A percentile compares a stretch with the other conserved stretches of the same genome.
Conservation (phyloP, 768 basidiomycete species). For the Leccinum olivaceopallidum region DNA sequence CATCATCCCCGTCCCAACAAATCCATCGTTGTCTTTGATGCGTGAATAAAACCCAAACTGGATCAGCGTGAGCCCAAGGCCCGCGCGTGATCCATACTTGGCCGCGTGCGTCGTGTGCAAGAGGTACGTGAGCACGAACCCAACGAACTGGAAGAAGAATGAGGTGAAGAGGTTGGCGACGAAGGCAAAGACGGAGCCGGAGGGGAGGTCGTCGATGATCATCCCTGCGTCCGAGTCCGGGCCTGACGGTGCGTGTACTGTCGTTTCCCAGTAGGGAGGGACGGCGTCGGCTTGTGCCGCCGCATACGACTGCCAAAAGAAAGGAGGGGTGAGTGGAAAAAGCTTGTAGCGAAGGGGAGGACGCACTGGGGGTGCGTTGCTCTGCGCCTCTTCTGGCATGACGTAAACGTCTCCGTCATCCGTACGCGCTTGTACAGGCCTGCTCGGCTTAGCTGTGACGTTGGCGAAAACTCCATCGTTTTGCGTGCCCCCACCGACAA, state of each 20-base stretch:
- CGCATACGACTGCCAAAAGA: constrained; percentile 65
- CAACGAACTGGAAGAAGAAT: constrained; percentile 96
- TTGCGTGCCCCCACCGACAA: constrained; percentile 67
- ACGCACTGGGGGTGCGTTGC: constrained; percentile 84
- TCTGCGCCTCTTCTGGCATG: constrained; percentile 80
- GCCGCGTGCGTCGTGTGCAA: constrained; percentile 91
- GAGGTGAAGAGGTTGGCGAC: constrained; percentile 79
- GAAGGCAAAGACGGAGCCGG: constrained; percentile 77
- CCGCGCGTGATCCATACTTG: constrained; percentile 91
- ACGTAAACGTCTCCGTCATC: constrained; percentile 59
- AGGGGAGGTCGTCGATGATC: constrained; percentile 90
- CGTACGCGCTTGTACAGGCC: constrained; percentile 42
- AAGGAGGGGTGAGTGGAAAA: background rate
- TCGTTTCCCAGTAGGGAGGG: constrained; percentile 97
- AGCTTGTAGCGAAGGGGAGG: background rate
- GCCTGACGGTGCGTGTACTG: constrained; percentile 75
- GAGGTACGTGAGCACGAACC: constrained; percentile 90
- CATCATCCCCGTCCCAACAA: constrained; percentile 17
- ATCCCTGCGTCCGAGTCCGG: constrained; percentile 57
- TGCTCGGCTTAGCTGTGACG: constrained; percentile 82
- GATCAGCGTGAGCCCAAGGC: constrained; percentile 93
- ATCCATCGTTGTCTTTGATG: constrained; percentile 29
- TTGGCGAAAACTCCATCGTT: constrained; percentile 98
- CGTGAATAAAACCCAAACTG: constrained; percentile 86
- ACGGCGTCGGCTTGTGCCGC: constrained; percentile 88